phyloP scores from a whole-genome alignment of 2,329 filamentous ascomycete genomes.

The Aureobasidium vineae region DNA sequence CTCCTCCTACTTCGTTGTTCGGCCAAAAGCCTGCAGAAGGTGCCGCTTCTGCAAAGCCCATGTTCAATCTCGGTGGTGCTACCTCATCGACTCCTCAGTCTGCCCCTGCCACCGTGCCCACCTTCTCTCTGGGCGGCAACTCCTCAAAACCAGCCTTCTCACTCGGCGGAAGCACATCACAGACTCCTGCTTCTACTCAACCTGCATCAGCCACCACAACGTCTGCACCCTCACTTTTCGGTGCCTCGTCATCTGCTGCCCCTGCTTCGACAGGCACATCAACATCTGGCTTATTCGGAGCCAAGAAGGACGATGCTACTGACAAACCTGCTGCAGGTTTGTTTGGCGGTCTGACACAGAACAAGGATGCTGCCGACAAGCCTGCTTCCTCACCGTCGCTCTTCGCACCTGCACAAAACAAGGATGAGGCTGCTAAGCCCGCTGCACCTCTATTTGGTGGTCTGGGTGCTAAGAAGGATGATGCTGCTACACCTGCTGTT shows the following conservation, averaged over 20 bases:
- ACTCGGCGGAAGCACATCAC: slow-evolving; percentile 10
- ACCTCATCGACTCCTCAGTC: slow-evolving; percentile 7
- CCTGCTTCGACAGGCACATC: slow-evolving; percentile 26
- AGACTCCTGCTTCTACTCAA: slow-evolving; percentile 8
- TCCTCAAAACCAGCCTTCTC: slow-evolving; percentile 37
- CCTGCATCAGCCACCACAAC: slow-evolving; percentile 22
- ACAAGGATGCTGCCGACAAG: slow-evolving; percentile 16
- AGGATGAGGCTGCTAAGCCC: slow-evolving; percentile 22
- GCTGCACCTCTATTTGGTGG: slow-evolving; percentile 24
- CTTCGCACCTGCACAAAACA: slow-evolving; percentile 4
- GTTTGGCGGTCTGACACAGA: slow-evolving; percentile 5
- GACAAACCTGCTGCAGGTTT: not conserved
- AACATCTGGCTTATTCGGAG: slow-evolving; percentile 36
- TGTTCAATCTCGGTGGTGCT: slow-evolving; percentile 20
- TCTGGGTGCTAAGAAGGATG: slow-evolving; percentile 29
- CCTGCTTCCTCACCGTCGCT: slow-evolving; percentile 4
- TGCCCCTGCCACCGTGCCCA: not conserved
- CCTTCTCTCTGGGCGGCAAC: slow-evolving; percentile 17
- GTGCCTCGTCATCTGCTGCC: slow-evolving; percentile 18
- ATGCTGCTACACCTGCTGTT: not conserved
- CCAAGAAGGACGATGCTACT: slow-evolving; percentile 15
- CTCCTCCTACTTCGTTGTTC: slow-evolving; percentile 26
- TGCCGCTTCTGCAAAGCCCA: slow-evolving; percentile 11
- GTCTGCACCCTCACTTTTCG: slow-evolving; percentile 23
- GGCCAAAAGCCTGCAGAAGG: slow-evolving; percentile 22